Evolutionary conservation across 1,284 basidiomycete genomes (phyloP), one percentile per base, ranked within the genome.

Genomic region (Ceratobasidium sp.): DNA sequence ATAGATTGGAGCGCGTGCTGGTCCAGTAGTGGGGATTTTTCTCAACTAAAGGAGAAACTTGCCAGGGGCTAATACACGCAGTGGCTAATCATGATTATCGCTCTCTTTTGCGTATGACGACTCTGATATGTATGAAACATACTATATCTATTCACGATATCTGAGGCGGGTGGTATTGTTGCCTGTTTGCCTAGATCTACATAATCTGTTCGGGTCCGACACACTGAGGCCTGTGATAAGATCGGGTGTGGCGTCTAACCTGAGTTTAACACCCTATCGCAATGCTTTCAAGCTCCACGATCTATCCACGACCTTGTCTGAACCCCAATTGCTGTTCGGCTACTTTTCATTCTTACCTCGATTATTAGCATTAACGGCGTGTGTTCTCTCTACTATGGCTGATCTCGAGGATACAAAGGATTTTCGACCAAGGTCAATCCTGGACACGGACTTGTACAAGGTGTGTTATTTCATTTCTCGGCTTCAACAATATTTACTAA

Each of bases 381-480:
- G 46, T 23, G 6, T 50, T 15, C n/a, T 38, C 17, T 3, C 28
- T 50, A 61, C 15, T 20, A 74, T 74, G 71, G 46, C 71, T 38
- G 61, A 74, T 44, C 46, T 54, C n/a, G 59, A 74, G 9, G 23
- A 54, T 54, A 65, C 61, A 3, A 54, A 61, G 20, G 71, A 65
- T 48, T 74, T 74, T 54, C 71, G 71, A 26, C 71, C 71, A 50
- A 74, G 71, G 48, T 96, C 95, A 42, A 88, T 99, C 75, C 89
- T 99, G 76, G 97, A 99, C 84, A 98, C 96, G 0, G 97, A 99
- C 84, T 87, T 98, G 56, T 99, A 99, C 91, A 99, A 98, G 90
- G 95, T 92, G 77, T 56, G 81, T 52, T 42, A 28, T 48, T n/a
- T 44, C 17, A 40, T 50, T 23, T 9, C 56, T 54, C 5, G 7